Conservation (phyloP, 2,329 filamentous ascomycete genomes). For the Cladophialophora bantiana region DNA sequence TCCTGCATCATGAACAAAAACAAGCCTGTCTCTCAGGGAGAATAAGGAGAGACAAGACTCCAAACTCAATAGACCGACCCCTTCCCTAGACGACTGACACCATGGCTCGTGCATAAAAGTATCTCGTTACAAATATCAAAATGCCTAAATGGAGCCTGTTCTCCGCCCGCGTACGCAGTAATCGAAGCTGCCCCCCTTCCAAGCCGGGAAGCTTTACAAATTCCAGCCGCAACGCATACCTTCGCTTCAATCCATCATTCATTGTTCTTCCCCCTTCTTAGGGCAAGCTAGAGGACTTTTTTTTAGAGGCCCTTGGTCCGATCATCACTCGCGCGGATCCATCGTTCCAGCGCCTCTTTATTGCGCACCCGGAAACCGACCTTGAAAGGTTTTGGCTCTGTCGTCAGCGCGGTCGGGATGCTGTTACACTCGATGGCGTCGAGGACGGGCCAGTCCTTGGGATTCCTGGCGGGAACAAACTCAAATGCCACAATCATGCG, state of each 20-base stretch:
- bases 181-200: not conserved
- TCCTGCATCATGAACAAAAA: too few relatives aligned
- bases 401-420: slow-evolving; percentile 65
- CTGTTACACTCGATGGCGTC: slow-evolving; percentile 65
- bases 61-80: too few relatives aligned
- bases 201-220: slow-evolving; percentile 4
- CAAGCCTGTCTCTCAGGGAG: too few relatives aligned
- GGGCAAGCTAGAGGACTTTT: not conserved
- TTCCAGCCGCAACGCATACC: not conserved
- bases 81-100: too few relatives aligned
- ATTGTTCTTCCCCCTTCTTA: not conserved
- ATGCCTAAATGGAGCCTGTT: too few relatives aligned
- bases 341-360: slow-evolving; percentile 54
- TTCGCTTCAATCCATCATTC: not conserved
- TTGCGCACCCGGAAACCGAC: slow-evolving; percentile 61
- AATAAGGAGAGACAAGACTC: too few relatives aligned
- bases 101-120: too few relatives aligned
- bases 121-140: too few relatives aligned
- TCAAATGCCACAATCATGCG: slow-evolving; percentile 66
- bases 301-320: slow-evolving; percentile 56
- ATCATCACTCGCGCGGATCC: slow-evolving; percentile 62
- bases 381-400: slow-evolving; percentile 70
- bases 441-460: slow-evolving; percentile 60
- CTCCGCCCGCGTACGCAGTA: too few relatives aligned
- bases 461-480: slow-evolving; percentile 58